Conservation (phyloP, 2,329 filamentous ascomycete genomes). For the Nigrospora sphaerica region DNA sequence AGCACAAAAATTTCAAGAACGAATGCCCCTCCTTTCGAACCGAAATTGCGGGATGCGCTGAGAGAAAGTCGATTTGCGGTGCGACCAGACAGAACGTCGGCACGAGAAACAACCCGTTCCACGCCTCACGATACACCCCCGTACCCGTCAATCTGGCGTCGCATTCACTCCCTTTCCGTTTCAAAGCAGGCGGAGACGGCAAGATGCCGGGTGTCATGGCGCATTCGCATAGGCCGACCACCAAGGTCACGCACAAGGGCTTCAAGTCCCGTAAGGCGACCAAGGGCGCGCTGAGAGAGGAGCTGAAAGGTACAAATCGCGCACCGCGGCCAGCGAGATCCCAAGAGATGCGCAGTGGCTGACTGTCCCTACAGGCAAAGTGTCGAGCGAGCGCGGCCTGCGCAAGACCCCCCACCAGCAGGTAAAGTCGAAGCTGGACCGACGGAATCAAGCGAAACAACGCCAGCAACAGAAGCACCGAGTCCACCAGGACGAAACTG, state of each 20-base stretch:
- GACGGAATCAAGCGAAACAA: slow-evolving; percentile 91
- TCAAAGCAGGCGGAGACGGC: slow-evolving; percentile 71
- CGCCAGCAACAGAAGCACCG: slow-evolving; percentile 75
- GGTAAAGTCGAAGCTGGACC: slow-evolving; percentile 94
- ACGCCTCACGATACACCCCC: too few relatives aligned
- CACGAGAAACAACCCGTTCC: too few relatives aligned
- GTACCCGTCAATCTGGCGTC: slow-evolving; percentile 47
- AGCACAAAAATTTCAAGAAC: slow-evolving; percentile 2
- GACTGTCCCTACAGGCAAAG: slow-evolving; percentile 54
- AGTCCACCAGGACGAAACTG: slow-evolving; percentile 71
- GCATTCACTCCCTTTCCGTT: slow-evolving; percentile 65
- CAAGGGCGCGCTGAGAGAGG: slow-evolving; percentile 79
- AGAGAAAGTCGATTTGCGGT: too few relatives aligned
- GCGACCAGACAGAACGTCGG: too few relatives aligned
- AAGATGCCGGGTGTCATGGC: slow-evolving; percentile 67
- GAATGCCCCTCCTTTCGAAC: neutral
- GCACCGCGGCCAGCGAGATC: neutral
- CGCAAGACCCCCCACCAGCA: slow-evolving; percentile 92
- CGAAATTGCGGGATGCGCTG: neutral
- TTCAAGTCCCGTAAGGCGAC: slow-evolving; percentile 91
- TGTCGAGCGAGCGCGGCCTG: slow-evolving; percentile 63
- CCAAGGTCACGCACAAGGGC: slow-evolving; percentile 78
- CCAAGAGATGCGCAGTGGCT: neutral
- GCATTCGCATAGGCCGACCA: slow-evolving; percentile 89
- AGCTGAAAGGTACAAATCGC: slow-evolving; percentile 62